These are phyloP conservation scores for Wickerhamomyces rabaulensis DNA, from an alignment of 805 yeast genomes.

Conservation along the genomic window DNA sequence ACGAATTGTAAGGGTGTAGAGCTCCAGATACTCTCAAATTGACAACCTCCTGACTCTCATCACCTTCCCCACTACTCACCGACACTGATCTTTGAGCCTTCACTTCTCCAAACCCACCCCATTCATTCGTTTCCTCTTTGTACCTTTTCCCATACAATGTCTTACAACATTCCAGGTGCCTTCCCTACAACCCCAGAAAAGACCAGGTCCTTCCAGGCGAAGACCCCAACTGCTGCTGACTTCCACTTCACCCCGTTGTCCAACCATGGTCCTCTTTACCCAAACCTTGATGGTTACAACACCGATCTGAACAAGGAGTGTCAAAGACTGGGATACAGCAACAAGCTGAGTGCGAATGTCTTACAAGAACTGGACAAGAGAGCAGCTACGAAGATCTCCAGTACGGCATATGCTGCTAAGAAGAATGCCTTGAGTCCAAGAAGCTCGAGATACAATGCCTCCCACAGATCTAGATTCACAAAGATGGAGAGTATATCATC, in stretches of 20 bases:
- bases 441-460: conserved; percentile 17
- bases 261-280: conserved; percentile 10
- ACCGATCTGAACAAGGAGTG: conserved; percentile 7
- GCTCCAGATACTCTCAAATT: background rate
- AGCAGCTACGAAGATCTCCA: conserved; percentile 18
- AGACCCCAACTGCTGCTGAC: conserved; percentile 9
- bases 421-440: conserved; percentile 17
- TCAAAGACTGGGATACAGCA: conserved; percentile 26
- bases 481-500: conserved; percentile 29
- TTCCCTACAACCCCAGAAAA: conserved; percentile 7
- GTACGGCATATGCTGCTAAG: conserved; percentile 2
- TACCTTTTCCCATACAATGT: background rate
- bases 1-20: background rate
- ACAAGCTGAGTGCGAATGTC: conserved; percentile 28
- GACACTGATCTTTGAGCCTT: background rate
- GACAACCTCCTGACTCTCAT: too few relatives aligned
- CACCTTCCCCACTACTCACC: too few relatives aligned
- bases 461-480: conserved; percentile 23
- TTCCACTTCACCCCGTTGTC: conserved; percentile 11
- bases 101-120: background rate
- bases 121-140: background rate
- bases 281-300: conserved; percentile 11
- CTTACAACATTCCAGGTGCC: conserved; percentile 10
- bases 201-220: background rate
- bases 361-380: conserved; percentile 29